Conservation (phyloP, 352 stramenopile species). For the Phytophthora palmivora region DNA sequence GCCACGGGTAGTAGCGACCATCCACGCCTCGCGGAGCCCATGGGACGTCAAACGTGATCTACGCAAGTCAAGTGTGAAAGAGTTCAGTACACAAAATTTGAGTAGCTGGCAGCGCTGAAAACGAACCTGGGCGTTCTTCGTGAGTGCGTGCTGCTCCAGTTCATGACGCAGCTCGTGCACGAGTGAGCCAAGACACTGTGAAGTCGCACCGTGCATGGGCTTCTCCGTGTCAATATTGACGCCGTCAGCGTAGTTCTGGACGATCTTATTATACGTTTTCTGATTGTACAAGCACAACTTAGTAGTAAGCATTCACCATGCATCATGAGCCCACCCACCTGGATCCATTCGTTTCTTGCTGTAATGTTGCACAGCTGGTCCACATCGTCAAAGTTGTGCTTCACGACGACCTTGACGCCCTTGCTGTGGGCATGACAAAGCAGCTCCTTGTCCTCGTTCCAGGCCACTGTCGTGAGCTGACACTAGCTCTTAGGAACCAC, state of each 20-base stretch:
- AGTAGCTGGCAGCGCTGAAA: not conserved
- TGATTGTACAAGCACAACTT: conserved; percentile 12
- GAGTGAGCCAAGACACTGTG: conserved; percentile 59
- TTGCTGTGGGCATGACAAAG: conserved; percentile 83
- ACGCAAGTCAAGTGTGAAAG: conserved; percentile 3
- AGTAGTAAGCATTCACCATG: not conserved
- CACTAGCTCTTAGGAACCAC: not conserved
- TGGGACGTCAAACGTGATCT: conserved; percentile 87
- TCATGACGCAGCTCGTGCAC: conserved; percentile 71
- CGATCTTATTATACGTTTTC: conserved; percentile 65
- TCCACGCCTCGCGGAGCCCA: conserved; percentile 83
- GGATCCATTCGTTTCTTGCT: conserved; percentile 62
- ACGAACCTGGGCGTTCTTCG: conserved; percentile 66
- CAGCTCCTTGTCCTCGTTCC: conserved; percentile 85
- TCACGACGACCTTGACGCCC: conserved; percentile 80
- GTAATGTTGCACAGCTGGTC: conserved; percentile 62
- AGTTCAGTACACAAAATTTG: conserved; percentile 2
- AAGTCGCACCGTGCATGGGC: conserved; percentile 49
- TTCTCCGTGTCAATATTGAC: conserved; percentile 89
- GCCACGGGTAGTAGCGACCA: conserved; percentile 86
- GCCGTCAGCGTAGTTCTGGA: conserved; percentile 75
- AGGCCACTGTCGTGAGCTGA: conserved; percentile 82
- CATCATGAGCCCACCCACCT: conserved; percentile 36
- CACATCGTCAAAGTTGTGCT: conserved; percentile 82
- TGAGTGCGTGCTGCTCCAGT: conserved; percentile 60